Percentiles rank a stretch among this genome's conserved stretches.
phyloP scores from a whole-genome alignment of 192 early-diverging fungal species.

The Hyaloraphidium curvatum region DNA sequence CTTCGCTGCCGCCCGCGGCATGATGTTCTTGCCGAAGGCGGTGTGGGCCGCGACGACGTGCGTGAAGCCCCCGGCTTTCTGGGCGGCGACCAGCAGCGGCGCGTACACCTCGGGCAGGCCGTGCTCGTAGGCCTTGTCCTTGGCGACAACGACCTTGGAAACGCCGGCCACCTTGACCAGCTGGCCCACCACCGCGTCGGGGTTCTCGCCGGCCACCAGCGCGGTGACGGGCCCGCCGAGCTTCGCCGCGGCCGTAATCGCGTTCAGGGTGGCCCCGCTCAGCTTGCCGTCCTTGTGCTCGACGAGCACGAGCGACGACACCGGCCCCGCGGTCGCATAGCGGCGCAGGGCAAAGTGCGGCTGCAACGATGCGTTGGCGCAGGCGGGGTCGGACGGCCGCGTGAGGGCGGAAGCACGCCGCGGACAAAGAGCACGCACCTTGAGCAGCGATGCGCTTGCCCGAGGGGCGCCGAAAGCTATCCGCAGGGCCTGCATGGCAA shows the following conservation, averaged over 20 bases:
- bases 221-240: constrained; percentile 70
- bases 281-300: constrained; percentile 68
- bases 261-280: constrained; percentile 56
- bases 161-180: constrained; percentile 47
- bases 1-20: constrained; percentile 83
- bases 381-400: no score
- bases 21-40: constrained; percentile 81
- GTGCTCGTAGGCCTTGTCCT: constrained; percentile 58
- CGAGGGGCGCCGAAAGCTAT: no score
- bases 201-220: constrained; percentile 64
- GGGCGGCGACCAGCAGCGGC: constrained; percentile 43
- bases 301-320: constrained; percentile 68
- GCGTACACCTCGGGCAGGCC: constrained; percentile 64
- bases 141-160: constrained; percentile 67
- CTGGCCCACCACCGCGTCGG: constrained; percentile 32
- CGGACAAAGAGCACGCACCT: no score
- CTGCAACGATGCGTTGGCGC: no score
- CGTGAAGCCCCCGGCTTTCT: constrained; percentile 48
- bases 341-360: not conserved
- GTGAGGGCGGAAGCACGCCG: no score
- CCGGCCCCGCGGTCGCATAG: constrained; percentile 21
- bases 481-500: no score
- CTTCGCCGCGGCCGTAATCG: constrained; percentile 66
- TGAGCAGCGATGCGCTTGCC: no score
- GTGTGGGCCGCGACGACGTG: constrained; percentile 77